Percentiles rank a stretch among this genome's conserved stretches.
Evolutionary conservation across 192 early-diverging fungal species (phyloP).

Genomic region (Glomus cerebriforme): DNA sequence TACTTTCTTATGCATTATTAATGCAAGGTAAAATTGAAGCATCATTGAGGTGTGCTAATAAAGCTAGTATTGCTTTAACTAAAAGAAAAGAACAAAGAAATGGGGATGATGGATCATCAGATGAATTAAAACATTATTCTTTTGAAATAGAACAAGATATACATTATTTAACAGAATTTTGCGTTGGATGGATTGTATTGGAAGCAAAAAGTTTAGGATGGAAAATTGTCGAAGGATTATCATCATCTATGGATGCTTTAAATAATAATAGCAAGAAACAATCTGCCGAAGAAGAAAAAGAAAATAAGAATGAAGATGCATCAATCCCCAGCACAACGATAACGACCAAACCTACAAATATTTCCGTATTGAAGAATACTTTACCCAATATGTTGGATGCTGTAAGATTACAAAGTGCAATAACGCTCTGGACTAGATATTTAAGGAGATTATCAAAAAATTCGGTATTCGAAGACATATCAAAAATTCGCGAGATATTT

Average conservation of each 20-base stretch:
- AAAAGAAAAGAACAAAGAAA: neutral
- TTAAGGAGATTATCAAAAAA: conserved; percentile 18
- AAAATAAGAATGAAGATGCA: conserved; percentile 9
- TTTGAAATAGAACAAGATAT: neutral
- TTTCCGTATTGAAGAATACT: neutral
- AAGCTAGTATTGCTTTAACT: neutral
- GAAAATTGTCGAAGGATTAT: conserved; percentile 23
- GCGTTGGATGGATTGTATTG: conserved; percentile 32
- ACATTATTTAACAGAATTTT: conserved; percentile 31
- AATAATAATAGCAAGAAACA: neutral
- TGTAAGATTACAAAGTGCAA: conserved; percentile 2
- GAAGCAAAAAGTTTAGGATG: conserved; percentile 23
- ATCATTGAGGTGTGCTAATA: conserved; percentile 19
- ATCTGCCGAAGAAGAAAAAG: neutral
- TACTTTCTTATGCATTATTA: conserved; percentile 21
- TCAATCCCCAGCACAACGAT: neutral
- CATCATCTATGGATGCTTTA: neutral
- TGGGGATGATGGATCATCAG: neutral
- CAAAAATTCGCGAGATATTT: conserved; percentile 13
- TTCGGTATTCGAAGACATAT: neutral
- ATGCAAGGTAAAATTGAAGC: conserved; percentile 31
- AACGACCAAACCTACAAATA: neutral
- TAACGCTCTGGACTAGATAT: conserved; percentile 5
- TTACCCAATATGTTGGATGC: conserved; percentile 17
- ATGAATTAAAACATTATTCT: neutral